Base-by-base conservation (phyloP, 2,329 filamentous ascomycete genomes). In the Fusarium bulbicola region DNA sequence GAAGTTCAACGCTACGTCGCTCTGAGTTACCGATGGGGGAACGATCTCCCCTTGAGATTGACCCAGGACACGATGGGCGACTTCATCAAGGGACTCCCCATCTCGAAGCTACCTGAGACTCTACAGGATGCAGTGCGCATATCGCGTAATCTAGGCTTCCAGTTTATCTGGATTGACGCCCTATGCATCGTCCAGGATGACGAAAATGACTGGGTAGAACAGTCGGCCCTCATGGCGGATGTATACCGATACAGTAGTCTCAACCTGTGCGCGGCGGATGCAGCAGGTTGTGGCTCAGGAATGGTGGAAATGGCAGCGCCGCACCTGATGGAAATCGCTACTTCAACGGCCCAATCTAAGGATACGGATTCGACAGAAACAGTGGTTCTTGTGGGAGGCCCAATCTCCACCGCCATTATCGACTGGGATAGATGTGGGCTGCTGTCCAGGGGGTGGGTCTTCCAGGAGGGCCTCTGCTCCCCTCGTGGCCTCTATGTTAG, bases 341-440 rank as follows among this genome's bases (percentile, higher is more conserved):
- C 24, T 28, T 0, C 24, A 3, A 26, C 5, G 43, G 1, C 24
- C 8, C 12, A 14, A 10, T 10, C 24, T 7, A 0, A 4, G 2
- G 24, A 26, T 3, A 14, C 18, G 1, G 24, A 1, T 20, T 45
- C 1, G 0, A 26, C 2, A 7, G 12, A 45, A 20, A 6, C 43
- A 2, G 43, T 26, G 2, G 24, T 28, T 20, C 43, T 46, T 0
- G 43, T 28, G 3, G 43, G 24, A 26, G 8, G 43, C 1, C 43
- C 43, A 6, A 46, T 20, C 6, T 46, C 43, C 8, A 20, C 11
- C 5, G 12, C 7, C 0, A 4, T 26, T 6, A 26, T 45, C 12
- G 24, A 45, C 12, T 20, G 7, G 42, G 5, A 3, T 10, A 14
- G 43, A 10, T 46, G 43, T 14, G 43, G 43, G 8, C 43, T 46